Evolutionary conservation across 768 basidiomycete species (phyloP).

Genomic region (Suillus tomentosus): DNA sequence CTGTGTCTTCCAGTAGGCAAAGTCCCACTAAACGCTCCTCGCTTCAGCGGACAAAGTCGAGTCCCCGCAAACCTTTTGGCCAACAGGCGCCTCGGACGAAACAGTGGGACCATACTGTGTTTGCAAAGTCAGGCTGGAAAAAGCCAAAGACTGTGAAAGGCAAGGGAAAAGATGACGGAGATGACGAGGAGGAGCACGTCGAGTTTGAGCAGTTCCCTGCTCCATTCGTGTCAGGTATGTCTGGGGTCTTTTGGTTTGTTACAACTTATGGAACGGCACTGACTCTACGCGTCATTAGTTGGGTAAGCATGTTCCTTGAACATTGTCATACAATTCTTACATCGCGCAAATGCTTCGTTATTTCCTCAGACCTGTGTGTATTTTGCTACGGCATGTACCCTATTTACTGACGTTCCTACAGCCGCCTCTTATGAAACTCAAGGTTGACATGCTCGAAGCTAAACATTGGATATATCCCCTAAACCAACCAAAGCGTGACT

Average conservation of each 20-base stretch:
- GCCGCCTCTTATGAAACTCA: conserved; percentile 78
- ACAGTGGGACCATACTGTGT: conserved; percentile 89
- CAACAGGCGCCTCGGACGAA: conserved; percentile 69
- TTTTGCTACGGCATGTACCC: background rate
- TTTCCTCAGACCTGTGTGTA: conserved; percentile 36
- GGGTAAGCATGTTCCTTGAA: conserved; percentile 46
- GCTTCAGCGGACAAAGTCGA: conserved; percentile 46
- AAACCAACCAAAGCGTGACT: conserved; percentile 86
- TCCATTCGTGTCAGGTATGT: conserved; percentile 70
- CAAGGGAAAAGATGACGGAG: conserved; percentile 52
- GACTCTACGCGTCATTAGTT: conserved; percentile 33
- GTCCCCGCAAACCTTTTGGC: conserved; percentile 45
- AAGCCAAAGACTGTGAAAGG: conserved; percentile 51
- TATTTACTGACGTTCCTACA: conserved; percentile 28
- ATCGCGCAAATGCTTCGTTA: background rate
- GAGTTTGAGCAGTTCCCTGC: conserved; percentile 87
- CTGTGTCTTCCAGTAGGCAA: conserved; percentile 34
- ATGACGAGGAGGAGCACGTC: conserved; percentile 54
- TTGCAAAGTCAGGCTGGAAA: conserved; percentile 77
- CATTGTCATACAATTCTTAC: background rate
- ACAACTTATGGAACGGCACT: conserved; percentile 7
- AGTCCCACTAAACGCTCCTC: conserved; percentile 33
- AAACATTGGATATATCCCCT: conserved; percentile 92
- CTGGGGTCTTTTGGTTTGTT: background rate
- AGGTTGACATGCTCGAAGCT: conserved; percentile 73